Percentiles rank a stretch among this genome's conserved stretches.
Evolutionary conservation across 768 basidiomycete genomes (phyloP).

Genomic region (Termitomyces sp.): DNA sequence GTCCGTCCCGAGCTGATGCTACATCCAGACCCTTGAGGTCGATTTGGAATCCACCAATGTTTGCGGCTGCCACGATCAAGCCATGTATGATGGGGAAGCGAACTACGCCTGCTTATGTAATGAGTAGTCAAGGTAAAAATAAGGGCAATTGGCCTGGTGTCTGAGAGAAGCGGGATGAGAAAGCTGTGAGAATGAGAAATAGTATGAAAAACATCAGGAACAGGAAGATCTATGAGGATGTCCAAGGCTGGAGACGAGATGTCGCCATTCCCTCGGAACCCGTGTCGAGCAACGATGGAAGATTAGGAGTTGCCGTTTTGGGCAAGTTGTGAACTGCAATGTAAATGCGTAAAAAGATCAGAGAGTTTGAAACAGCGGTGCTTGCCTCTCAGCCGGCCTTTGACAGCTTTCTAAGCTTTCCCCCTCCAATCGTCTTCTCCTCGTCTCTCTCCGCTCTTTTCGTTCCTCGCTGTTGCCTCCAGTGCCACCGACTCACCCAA

Average conservation of each 20-base stretch:
- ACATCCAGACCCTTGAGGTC: slow-evolving; percentile 38
- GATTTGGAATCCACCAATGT: slow-evolving; percentile 4
- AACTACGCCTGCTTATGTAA: slow-evolving; percentile 11
- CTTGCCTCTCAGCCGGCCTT: slow-evolving; percentile 17
- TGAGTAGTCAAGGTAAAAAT: slow-evolving; percentile 1
- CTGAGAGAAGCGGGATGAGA: neutral
- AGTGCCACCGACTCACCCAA: slow-evolving; percentile 4
- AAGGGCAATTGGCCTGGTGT: neutral
- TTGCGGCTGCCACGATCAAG: neutral
- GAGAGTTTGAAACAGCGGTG: slow-evolving; percentile 24
- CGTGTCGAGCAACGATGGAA: slow-evolving; percentile 4
- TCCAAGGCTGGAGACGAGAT: neutral
- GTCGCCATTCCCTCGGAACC: slow-evolving; percentile 5
- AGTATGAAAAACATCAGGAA: slow-evolving; percentile 17
- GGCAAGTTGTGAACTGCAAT: slow-evolving; percentile 23
- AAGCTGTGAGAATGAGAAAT: slow-evolving; percentile 6
- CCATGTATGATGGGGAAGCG: slow-evolving; percentile 8
- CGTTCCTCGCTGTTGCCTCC: slow-evolving; percentile 7
- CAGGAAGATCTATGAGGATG: slow-evolving; percentile 13
- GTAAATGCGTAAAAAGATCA: slow-evolving; percentile 27
- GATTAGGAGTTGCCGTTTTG: slow-evolving; percentile 18
- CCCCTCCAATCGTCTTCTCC: slow-evolving; percentile 14
- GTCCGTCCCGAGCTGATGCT: slow-evolving; percentile 92
- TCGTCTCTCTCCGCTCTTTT: slow-evolving; percentile 6
- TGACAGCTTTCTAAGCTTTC: slow-evolving; percentile 17